These are phyloP conservation scores for Naematelia aurantialba DNA, from an alignment of 768 basidiomycete genomes.

Conservation along the genomic window DNA sequence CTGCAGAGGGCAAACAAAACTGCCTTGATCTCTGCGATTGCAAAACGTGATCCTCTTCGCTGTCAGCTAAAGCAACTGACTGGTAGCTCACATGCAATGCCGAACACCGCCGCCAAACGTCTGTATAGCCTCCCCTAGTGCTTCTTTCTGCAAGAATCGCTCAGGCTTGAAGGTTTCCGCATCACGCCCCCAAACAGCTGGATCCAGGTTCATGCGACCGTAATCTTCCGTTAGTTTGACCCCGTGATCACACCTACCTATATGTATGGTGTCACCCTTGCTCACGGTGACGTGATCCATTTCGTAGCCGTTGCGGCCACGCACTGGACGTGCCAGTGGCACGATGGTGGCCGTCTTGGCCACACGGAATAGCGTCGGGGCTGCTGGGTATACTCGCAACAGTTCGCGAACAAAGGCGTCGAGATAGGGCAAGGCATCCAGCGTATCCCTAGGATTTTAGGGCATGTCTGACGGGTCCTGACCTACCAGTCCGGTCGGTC, in stretches of 20 bases:
- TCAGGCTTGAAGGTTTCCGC: slow-evolving; percentile 31
- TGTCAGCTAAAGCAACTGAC: background rate
- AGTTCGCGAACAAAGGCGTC: slow-evolving; percentile 60
- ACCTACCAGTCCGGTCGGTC: slow-evolving; percentile 27
- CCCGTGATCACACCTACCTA: background rate
- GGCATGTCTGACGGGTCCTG: background rate
- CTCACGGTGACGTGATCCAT: slow-evolving; percentile 17
- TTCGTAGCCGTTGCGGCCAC: slow-evolving; percentile 24
- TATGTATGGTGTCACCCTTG: slow-evolving; percentile 19
- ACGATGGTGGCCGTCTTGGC: slow-evolving; percentile 10
- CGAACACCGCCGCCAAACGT: slow-evolving; percentile 32
- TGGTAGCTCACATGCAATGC: slow-evolving; percentile 3
- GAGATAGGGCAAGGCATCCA: slow-evolving; percentile 65
- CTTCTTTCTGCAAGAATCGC: slow-evolving; percentile 18
- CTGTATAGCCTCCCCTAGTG: slow-evolving; percentile 8
- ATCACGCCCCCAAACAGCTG: slow-evolving; percentile 29
- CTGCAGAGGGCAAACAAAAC: slow-evolving; percentile 30
- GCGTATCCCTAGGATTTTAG: slow-evolving; percentile 54
- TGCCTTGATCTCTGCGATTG: slow-evolving; percentile 36
- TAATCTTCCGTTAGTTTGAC: background rate
- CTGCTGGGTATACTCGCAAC: slow-evolving; percentile 15
- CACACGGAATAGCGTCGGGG: slow-evolving; percentile 15
- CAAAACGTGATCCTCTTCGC: slow-evolving; percentile 35
- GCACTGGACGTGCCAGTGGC: slow-evolving; percentile 17
- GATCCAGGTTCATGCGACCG: slow-evolving; percentile 18